Evolutionary conservation across 2,329 filamentous ascomycete species (phyloP), one percentile per base, ranked within the genome.

Genomic region (Colletotrichum somersetense): DNA sequence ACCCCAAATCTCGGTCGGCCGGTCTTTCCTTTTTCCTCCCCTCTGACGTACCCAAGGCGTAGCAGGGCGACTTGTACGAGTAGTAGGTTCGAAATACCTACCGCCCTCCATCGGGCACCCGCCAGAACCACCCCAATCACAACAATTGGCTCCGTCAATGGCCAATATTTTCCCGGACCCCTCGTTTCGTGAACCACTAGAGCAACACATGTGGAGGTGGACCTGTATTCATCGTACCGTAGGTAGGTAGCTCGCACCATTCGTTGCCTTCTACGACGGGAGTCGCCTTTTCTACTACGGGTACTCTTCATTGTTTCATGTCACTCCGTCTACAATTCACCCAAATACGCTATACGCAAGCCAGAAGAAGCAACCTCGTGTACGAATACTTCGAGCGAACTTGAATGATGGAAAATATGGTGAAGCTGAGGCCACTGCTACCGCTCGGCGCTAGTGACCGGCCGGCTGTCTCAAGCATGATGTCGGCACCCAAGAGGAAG

Each of bases 371-470:
- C 7, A 12, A 40, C 3, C 11, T 5, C 5, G 35, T 58, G 0
- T 3, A 18, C 30, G 4, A n/a, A 11, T 44, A 5, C 11, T 20
- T 11, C 35, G 20, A n/a, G 23, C n/a, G 4, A 56, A 40, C n/a
- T 40, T 18, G 30, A 40, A 18, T 6, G n/a, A 70, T 70, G 67
- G 23, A 62, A 18, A 59, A 46, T 5, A 23, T 35, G 4, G 6
- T 18, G 5, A 70, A 33, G 48, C 40, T 66, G 1, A 48, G 67
- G 38, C 55, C 62, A 30, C 48, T 70, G 16, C 16, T 66, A 48
- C 67, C 62, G n/a, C 62, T 66, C 20, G 12, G 12, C 3, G 50
- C 30, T 14, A 48, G 2, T 26, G 16, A 5, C 3, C 26, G 12
- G 50, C 57, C 30, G 42, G 12, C 44, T 18, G 26, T 26, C 26